Evolutionary conservation across 495 filamentous ascomycete species (phyloP).

Genomic region (Platismatia glauca): DNA sequence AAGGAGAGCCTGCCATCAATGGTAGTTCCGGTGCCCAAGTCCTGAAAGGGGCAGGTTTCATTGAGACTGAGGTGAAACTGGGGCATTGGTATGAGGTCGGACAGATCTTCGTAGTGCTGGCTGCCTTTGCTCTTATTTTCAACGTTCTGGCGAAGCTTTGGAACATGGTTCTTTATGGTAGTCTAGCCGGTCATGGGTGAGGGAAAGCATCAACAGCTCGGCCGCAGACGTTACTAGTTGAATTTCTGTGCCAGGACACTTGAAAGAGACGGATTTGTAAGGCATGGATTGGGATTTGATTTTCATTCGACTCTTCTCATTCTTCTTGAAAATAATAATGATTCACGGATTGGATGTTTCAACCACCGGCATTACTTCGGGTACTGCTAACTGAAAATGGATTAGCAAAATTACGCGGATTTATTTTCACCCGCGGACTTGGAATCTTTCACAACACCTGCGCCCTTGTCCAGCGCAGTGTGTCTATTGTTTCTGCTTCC

Average conservation of each 20-base stretch:
- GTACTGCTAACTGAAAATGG: background rate
- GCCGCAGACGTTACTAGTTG: background rate
- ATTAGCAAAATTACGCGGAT: background rate
- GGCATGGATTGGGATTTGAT: background rate
- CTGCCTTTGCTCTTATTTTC: slow-evolving; percentile 25
- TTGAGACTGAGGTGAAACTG: slow-evolving; percentile 50
- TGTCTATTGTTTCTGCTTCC: background rate
- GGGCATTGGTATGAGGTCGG: slow-evolving; percentile 45
- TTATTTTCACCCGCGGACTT: background rate
- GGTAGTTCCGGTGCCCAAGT: slow-evolving; percentile 30
- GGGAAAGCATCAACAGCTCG: background rate
- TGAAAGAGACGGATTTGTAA: slow-evolving; percentile 8
- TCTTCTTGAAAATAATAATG: background rate
- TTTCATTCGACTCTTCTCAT: background rate
- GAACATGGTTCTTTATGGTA: slow-evolving; percentile 19
- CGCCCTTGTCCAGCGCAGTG: background rate
- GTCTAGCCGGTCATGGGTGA: slow-evolving; percentile 12
- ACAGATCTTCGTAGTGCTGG: slow-evolving; percentile 47
- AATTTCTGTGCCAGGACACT: background rate
- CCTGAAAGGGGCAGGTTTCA: slow-evolving; percentile 39
- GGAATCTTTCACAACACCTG: background rate
- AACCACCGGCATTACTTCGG: background rate
- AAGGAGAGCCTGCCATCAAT: slow-evolving; percentile 26
- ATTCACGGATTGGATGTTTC: background rate
- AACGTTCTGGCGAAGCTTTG: slow-evolving; percentile 27